Percentiles rank a stretch among this genome's conserved stretches.
phyloP scores from a whole-genome alignment of 176 grass and related monocot genomes.

The Puya raimondii region DNA sequence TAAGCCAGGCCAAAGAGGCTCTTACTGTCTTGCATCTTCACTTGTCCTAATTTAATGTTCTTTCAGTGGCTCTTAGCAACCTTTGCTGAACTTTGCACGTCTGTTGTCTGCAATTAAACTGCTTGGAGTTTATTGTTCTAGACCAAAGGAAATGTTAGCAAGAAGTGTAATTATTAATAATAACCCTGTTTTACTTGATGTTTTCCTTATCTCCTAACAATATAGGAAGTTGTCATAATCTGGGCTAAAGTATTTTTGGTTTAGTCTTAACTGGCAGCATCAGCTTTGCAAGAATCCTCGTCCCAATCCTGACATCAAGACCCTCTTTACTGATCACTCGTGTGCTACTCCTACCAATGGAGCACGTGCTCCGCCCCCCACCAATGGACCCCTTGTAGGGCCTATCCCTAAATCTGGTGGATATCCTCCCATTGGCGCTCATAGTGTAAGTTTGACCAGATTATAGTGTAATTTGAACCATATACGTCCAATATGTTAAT shows the following conservation, averaged over 20 bases:
- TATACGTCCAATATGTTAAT: constrained; percentile 4
- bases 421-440: constrained; percentile 86
- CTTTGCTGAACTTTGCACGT: too few relatives aligned
- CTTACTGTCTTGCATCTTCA: too few relatives aligned
- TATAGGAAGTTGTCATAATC: not conserved
- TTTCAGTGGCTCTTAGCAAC: too few relatives aligned
- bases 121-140: too few relatives aligned
- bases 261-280: constrained; percentile 97
- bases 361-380: constrained; percentile 61
- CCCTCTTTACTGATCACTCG: constrained; percentile 95
- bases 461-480: constrained; percentile 2
- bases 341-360: constrained; percentile 86
- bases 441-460: constrained; percentile 47
- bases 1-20: too few relatives aligned
- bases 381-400: constrained; percentile 87
- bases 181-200: not conserved
- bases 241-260: constrained; percentile 9
- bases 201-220: not conserved
- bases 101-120: too few relatives aligned
- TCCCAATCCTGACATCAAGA: constrained; percentile 98
- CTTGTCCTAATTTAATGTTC: too few relatives aligned
- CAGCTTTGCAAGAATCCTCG: constrained; percentile 99
- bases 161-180: too few relatives aligned
- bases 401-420: constrained; percentile 85
- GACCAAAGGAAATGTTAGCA: too few relatives aligned